phyloP scores from a whole-genome alignment of 1,284 basidiomycete species.

The Coriolopsis trogii region DNA sequence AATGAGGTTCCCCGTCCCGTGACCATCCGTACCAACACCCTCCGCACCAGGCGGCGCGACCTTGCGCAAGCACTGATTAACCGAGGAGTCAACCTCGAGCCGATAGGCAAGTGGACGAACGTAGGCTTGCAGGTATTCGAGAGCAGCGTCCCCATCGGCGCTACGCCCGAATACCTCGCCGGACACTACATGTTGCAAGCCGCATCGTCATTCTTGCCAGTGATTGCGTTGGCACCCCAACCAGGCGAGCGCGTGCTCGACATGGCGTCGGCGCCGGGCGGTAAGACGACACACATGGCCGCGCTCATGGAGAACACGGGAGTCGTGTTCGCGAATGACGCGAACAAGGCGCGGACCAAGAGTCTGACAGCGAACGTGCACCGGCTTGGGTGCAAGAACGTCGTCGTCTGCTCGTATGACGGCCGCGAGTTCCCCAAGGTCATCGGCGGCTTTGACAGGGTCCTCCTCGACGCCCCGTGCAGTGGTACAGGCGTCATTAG shows the following conservation, averaged over 20 bases:
- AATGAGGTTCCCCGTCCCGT: conserved; percentile 97
- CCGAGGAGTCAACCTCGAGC: conserved; percentile 95
- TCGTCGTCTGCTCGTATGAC: conserved; percentile 97
- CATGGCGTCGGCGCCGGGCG: conserved; percentile 98
- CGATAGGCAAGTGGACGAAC: conserved; percentile 99
- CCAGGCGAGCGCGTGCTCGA: conserved; percentile 95
- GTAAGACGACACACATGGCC: conserved; percentile 96
- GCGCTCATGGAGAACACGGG: conserved; percentile 98
- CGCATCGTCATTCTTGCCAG: conserved; percentile 98
- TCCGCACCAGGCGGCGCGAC: conserved; percentile 92
- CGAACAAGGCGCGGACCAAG: conserved; percentile 95
- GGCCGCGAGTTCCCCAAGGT: conserved; percentile 99
- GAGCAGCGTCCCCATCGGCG: conserved; percentile 93
- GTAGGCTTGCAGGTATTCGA: conserved; percentile 99
- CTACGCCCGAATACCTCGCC: conserved; percentile 98
- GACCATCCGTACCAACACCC: conserved; percentile 97
- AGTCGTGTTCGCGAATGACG: conserved; percentile 97
- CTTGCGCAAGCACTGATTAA: conserved; percentile 95
- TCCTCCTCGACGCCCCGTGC: conserved; percentile 96
- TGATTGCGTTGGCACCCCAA: conserved; percentile 93
- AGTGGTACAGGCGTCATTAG: conserved; percentile 98
- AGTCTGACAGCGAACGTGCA: conserved; percentile 97
- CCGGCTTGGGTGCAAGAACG: conserved; percentile 97
- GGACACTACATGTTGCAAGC: conserved; percentile 99
- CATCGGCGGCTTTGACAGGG: conserved; percentile 97